Base-by-base conservation (phyloP, 1,284 basidiomycete genomes). In the Ustilago curta region DNA sequence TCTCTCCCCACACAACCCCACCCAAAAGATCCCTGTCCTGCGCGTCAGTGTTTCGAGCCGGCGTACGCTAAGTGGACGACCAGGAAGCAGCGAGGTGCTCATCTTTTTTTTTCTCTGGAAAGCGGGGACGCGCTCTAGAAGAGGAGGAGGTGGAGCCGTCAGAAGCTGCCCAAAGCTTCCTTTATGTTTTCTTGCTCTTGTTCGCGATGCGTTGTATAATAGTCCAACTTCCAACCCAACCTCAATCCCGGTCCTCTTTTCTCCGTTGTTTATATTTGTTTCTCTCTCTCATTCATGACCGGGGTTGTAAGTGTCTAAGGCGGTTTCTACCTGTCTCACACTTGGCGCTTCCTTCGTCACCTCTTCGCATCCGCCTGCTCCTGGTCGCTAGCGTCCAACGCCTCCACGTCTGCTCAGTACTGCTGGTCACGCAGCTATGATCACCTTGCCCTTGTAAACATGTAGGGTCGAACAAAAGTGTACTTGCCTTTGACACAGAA, bases 151-250 rank as follows among this genome's bases (percentile, higher is more conserved):
- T 16, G 44, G 14, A 45, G 45, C 37, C 44, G 37, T 40, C 21
- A 19, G n/a, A 31, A 48, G 47, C 14, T 48, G 27, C n/a, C 25
- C n/a, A 8, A 31, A 48, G 47, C 47, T 48, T 48, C 29, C 18
- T 29, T n/a, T 32, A 27, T 31, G 14, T 58, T 53, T 55, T 42
- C 44, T 54, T 40, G 14, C 42, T 42, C 16, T 62, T 54, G 44
- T 59, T 59, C 59, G 61, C 52, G 57, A 51, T 68, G 49, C 60
- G 70, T 68, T 68, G 70, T 68, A 71, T 51, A 55, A 58, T 65
- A 71, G 19, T 49, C 55, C 43, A 14, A 14, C 35, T n/a, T n/a
- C n/a, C n/a, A n/a, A n/a, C 11, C 11, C 35, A n/a, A n/a, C 29
- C 39, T 61, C 42, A 35, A n/a, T 32, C 57, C 39, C 55, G 9